A percentile compares a stretch with the other conserved stretches of the same genome.
Conservation (phyloP, 139 green algal species). For the Picochlorum sp. region DNA sequence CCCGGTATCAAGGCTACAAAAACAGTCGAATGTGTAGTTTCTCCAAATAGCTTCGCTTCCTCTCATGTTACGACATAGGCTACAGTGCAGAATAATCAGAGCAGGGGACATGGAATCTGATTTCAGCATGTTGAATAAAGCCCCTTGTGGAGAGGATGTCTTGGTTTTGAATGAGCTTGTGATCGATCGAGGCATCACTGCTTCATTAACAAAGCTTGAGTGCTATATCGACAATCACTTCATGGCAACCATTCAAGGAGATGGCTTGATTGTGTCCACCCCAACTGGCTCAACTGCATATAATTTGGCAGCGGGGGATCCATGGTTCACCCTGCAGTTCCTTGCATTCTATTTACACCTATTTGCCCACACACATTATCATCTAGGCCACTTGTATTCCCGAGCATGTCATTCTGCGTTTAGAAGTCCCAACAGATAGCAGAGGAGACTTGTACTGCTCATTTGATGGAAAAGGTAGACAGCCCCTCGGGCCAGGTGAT, state of each 20-base stretch:
- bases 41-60: conserved; percentile 47
- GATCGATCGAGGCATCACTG: conserved; percentile 70
- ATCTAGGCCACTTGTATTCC: conserved; percentile 61
- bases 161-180: conserved; percentile 83
- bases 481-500: conserved; percentile 46
- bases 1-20: conserved; percentile 30
- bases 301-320: conserved; percentile 66
- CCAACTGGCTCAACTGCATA: conserved; percentile 89
- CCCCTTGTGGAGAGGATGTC: conserved; percentile 10
- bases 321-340: conserved; percentile 28
- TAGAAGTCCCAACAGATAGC: conserved; percentile 62
- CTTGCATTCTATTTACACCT: conserved; percentile 52
- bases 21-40: conserved; percentile 35
- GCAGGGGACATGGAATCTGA: conserved; percentile 3
- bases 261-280: conserved; percentile 84
- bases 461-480: conserved; percentile 56
- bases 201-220: conserved; percentile 78
- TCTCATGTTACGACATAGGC: conserved; percentile 73
- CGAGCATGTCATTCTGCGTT: conserved; percentile 50
- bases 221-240: conserved; percentile 65
- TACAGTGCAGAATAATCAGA: conserved; percentile 49
- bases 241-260: conserved; percentile 63
- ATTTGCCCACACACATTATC: conserved; percentile 70
- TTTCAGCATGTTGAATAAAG: neutral
- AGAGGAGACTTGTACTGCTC: conserved; percentile 58